These are phyloP conservation scores for Claviceps sp. DNA, from an alignment of 2,329 filamentous ascomycete species.

Conservation along the genomic window DNA sequence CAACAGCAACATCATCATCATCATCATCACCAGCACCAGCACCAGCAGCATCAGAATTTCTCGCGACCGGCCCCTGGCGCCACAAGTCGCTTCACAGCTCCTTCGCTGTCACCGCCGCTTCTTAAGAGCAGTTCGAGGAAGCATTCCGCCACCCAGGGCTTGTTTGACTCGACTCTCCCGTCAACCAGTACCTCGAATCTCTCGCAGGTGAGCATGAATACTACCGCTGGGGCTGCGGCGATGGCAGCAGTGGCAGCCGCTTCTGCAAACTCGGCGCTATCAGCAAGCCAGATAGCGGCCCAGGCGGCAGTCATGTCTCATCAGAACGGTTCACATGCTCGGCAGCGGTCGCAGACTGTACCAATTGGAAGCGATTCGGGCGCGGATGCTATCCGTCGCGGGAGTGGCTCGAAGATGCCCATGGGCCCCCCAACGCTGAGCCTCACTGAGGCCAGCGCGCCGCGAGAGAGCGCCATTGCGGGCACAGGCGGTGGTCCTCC, in stretches of 20 bases:
- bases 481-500: constrained; percentile 39
- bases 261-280: constrained; percentile 18
- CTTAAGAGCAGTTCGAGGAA: constrained; percentile 42
- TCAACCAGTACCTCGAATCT: constrained; percentile 44
- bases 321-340: constrained; percentile 34
- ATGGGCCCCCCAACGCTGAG: constrained; percentile 49
- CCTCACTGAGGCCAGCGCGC: constrained; percentile 50
- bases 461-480: constrained; percentile 41
- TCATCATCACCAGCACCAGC: too few species aligned
- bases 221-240: constrained; percentile 22
- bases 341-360: constrained; percentile 64
- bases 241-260: constrained; percentile 20
- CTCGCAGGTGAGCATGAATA: constrained; percentile 33
- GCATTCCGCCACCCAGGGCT: constrained; percentile 60
- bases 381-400: constrained; percentile 30
- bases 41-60: constrained; percentile 38
- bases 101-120: constrained; percentile 17
- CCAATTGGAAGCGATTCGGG: constrained; percentile 36
- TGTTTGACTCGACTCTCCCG: constrained; percentile 62
- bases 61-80: constrained; percentile 33
- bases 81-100: constrained; percentile 14
- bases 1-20: too few species aligned
- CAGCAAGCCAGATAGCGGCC: constrained; percentile 67
- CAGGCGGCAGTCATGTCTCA: constrained; percentile 63
- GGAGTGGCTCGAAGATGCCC: constrained; percentile 33